Percentiles rank a stretch among this genome's conserved stretches.
These are phyloP conservation scores for Colletotrichum sojae DNA, from an alignment of 2,329 filamentous ascomycete species.

Conservation along the genomic window DNA sequence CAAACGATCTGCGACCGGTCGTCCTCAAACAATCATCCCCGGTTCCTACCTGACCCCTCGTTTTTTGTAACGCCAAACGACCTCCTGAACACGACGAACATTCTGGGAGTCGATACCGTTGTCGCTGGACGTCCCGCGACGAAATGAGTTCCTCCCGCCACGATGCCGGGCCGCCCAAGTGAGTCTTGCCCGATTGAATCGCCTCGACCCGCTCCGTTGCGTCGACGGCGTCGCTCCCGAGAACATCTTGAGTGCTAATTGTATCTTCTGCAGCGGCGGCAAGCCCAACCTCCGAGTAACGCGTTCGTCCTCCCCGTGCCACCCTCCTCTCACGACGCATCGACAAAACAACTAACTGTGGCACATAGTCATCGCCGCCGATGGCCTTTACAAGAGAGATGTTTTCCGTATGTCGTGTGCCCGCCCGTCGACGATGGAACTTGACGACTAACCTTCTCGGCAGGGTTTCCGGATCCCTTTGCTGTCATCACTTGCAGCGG, in stretches of 20 bases:
- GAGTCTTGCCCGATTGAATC: constrained; percentile 39
- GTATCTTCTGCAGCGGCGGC: constrained; percentile 67
- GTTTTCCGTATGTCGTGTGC: constrained; percentile 85
- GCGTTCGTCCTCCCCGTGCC: constrained; percentile 71
- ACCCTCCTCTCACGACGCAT: constrained; percentile 33
- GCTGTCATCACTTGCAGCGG: constrained; percentile 97
- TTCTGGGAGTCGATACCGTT: constrained; percentile 38
- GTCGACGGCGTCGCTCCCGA: background rate
- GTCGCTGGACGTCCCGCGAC: constrained; percentile 41
- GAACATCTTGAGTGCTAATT: constrained; percentile 21
- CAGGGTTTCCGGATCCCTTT: constrained; percentile 97
- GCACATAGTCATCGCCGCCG: constrained; percentile 90
- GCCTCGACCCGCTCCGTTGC: background rate
- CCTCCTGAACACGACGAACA: constrained; percentile 30
- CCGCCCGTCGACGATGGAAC: background rate
- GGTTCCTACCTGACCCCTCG: constrained; percentile 30
- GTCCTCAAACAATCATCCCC: constrained; percentile 21
- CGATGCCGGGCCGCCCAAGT: constrained; percentile 55
- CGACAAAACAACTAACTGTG: constrained; percentile 53
- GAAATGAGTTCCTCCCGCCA: constrained; percentile 48
- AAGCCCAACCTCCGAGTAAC: constrained; percentile 93
- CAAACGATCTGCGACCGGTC: constrained; percentile 22
- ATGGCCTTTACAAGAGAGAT: constrained; percentile 99
- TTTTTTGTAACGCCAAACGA: constrained; percentile 31
- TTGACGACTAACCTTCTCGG: constrained; percentile 45